A percentile compares a stretch with the other conserved stretches of the same genome.
Evolutionary conservation across 805 yeast species (phyloP).

Genomic region (Candida wancherniae): DNA sequence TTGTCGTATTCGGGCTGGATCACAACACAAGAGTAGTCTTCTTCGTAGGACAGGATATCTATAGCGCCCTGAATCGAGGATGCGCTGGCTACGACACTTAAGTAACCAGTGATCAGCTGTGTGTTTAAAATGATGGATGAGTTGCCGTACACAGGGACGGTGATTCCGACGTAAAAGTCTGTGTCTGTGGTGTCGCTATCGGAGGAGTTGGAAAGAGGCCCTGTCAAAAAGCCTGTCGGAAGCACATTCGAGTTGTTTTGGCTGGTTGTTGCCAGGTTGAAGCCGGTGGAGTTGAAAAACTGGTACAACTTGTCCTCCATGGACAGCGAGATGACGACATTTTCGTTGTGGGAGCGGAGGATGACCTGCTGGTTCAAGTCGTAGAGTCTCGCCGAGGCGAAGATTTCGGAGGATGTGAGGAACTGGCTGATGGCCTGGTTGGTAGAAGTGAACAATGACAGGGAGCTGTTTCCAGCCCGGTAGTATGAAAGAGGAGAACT

Average conservation of each 20-base stretch:
- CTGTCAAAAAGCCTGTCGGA: conserved; percentile 42
- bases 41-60: conserved; percentile 9
- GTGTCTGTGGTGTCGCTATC: conserved; percentile 14
- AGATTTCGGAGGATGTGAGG: conserved; percentile 56
- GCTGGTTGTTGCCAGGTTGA: conserved; percentile 39
- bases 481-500: conserved; percentile 56
- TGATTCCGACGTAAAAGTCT: conserved; percentile 62
- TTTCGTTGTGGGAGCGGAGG: conserved; percentile 28
- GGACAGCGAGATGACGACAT: conserved; percentile 21
- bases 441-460: conserved; percentile 40
- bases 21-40: conserved; percentile 29
- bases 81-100: conserved; percentile 50
- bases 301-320: conserved; percentile 44
- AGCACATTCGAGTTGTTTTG: conserved; percentile 14
- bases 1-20: conserved; percentile 29
- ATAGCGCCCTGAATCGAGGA: conserved; percentile 26
- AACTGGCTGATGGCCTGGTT: conserved; percentile 49
- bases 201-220: conserved; percentile 52
- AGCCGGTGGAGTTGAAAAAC: conserved; percentile 38
- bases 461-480: conserved; percentile 68
- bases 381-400: conserved; percentile 63
- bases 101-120: conserved; percentile 63
- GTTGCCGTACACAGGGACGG: conserved; percentile 70
- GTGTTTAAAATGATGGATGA: conserved; percentile 57
- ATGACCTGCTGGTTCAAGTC: conserved; percentile 53